These are phyloP conservation scores for Aeminium ludgeri DNA, from an alignment of 495 filamentous ascomycete species.

Conservation along the genomic window DNA sequence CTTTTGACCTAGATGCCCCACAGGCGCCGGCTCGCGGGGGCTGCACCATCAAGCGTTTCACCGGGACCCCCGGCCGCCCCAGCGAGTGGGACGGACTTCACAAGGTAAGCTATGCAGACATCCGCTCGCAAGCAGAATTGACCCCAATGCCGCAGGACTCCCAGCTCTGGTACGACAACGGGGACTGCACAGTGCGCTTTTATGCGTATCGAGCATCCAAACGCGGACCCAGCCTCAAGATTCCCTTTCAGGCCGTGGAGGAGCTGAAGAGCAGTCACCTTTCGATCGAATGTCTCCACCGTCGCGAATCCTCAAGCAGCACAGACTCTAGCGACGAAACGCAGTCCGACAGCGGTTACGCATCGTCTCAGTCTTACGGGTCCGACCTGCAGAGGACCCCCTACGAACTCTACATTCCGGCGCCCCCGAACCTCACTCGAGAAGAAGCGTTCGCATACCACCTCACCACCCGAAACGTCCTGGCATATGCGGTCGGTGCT, in stretches of 20 bases:
- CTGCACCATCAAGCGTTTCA: slow-evolving; percentile 31
- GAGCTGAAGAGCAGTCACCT: slow-evolving; percentile 30
- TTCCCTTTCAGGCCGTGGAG: slow-evolving; percentile 29
- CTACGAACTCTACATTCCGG: slow-evolving; percentile 46
- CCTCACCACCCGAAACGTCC: slow-evolving; percentile 48
- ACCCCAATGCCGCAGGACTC: slow-evolving; percentile 30
- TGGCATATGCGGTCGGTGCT: slow-evolving; percentile 44
- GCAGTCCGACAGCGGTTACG: slow-evolving; percentile 6
- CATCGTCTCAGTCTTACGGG: slow-evolving; percentile 6
- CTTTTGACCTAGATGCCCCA: no score
- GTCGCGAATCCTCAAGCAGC: slow-evolving; percentile 14
- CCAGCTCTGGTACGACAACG: slow-evolving; percentile 45
- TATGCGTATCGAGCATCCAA: slow-evolving; percentile 41
- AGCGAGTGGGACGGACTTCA: slow-evolving; percentile 17
- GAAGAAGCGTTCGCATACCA: slow-evolving; percentile 39
- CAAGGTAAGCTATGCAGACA: slow-evolving; percentile 8
- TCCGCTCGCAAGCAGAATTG: background rate
- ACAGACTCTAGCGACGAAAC: background rate
- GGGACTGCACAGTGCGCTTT: slow-evolving; percentile 46
- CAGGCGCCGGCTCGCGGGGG: no score
- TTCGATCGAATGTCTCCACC: slow-evolving; percentile 30
- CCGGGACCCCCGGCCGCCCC: slow-evolving; percentile 34
- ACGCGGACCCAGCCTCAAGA: slow-evolving; percentile 42
- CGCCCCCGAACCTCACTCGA: slow-evolving; percentile 33
- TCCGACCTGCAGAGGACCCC: slow-evolving; percentile 8